Evolutionary conservation across 1,139 yeast genomes (phyloP).

Genomic region (Pichia inconspicua): DNA sequence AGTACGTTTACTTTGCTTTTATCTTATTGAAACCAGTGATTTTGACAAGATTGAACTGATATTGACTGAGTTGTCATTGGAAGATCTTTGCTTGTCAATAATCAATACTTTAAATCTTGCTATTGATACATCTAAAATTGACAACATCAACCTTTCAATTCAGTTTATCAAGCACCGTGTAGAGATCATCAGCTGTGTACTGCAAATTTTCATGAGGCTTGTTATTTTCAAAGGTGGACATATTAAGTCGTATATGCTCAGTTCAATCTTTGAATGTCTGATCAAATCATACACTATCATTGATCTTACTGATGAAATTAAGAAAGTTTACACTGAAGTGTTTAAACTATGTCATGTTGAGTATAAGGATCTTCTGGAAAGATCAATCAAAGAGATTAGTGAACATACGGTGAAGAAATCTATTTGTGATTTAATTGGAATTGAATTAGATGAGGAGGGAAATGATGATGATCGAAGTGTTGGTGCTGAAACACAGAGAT

Average conservation of each 20-base stretch:
- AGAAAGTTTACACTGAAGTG: neutral
- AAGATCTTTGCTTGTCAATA: slow-evolving; percentile 21
- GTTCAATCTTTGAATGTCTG: slow-evolving; percentile 20
- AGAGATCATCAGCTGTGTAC: slow-evolving; percentile 17
- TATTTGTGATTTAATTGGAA: slow-evolving; percentile 5
- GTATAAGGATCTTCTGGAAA: slow-evolving; percentile 13
- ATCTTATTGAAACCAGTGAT: slow-evolving; percentile 7
- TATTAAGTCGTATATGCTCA: slow-evolving; percentile 16
- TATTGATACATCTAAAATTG: slow-evolving; percentile 22
- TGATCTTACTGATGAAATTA: slow-evolving; percentile 3
- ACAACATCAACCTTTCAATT: slow-evolving; percentile 23
- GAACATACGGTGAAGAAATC: slow-evolving; percentile 8
- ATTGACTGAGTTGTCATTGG: slow-evolving; percentile 14
- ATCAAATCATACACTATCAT: slow-evolving; percentile 13
- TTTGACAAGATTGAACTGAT: slow-evolving; percentile 7
- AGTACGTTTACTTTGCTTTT: slow-evolving; percentile 21
- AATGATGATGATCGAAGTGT: neutral
- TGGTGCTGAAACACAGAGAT: neutral
- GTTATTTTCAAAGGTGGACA: slow-evolving; percentile 6
- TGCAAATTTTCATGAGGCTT: slow-evolving; percentile 13
- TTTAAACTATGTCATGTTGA: slow-evolving; percentile 9
- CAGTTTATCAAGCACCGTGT: slow-evolving; percentile 24
- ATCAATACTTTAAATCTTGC: slow-evolving; percentile 16
- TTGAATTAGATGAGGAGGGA: neutral
- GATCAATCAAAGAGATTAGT: slow-evolving; percentile 13